Percentiles rank a stretch among this genome's conserved stretches.
Conservation (phyloP, 78 protist species). For the Ministeria vibrans region DNA sequence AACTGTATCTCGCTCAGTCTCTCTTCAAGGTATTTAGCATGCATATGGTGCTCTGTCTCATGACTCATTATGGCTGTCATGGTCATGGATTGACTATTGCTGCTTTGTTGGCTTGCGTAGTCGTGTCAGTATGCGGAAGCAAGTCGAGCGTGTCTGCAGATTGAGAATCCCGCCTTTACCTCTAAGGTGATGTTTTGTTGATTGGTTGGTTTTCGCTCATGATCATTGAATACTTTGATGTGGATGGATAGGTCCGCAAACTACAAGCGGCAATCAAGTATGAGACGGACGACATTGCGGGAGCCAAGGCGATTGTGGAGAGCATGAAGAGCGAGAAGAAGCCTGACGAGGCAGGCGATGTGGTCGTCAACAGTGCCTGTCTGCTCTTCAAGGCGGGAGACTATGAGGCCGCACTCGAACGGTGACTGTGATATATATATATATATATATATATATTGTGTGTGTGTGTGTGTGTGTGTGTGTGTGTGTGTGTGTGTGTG, state of each 20-base stretch:
- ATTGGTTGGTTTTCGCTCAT: not conserved
- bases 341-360: no score
- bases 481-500: not conserved
- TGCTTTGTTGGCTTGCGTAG: no score
- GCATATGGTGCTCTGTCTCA: no score
- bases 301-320: constrained; percentile 21
- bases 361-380: constrained; percentile 30
- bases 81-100: no score
- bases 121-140: constrained; percentile 59
- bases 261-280: constrained; percentile 52
- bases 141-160: not conserved
- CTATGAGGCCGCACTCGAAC: no score
- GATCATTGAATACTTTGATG: no score
- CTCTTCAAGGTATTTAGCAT: constrained; percentile 60
- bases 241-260: constrained; percentile 13
- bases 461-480: not conserved
- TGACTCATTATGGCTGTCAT: no score
- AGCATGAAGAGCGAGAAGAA: constrained; percentile 25
- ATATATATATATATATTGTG: not conserved
- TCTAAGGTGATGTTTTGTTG: not conserved
- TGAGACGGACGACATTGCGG: constrained; percentile 54
- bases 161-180: not conserved
- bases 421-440: no score
- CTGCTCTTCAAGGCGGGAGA: constrained; percentile 14
- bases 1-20: constrained; percentile 54